Evolutionary conservation across 768 basidiomycete genomes (phyloP), one percentile per base, ranked within the genome.

Genomic region (Hortiboletus campestris): DNA sequence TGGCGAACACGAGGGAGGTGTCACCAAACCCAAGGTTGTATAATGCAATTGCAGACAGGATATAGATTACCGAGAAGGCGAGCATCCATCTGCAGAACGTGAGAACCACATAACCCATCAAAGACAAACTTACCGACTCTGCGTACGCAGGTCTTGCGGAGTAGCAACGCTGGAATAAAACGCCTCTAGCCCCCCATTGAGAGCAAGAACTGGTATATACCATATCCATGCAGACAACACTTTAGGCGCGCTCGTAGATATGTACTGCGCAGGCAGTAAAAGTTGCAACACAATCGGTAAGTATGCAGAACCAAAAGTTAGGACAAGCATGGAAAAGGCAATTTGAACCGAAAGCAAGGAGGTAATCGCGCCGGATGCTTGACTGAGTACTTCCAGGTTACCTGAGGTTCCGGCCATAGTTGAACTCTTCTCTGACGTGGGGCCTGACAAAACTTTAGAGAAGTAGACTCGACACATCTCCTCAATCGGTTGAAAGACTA

Each of bases 401-500:
- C 5, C 20, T 7, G 51, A 19, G 16, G 44, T 53, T 32, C 20
- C 19, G 17, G 41, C 44, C 8, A 47, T 49, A 8, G 49, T 20
- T 6, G 47, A 39, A 19, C 25, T 44, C 28, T 59, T 44, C 45
- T 58, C 56, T 46, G 47, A 51, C 19, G n/a, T 41, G 34, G 59
- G 58, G 10, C 63, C 67, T 53, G 69, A 82, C 57, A 75, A 77
- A 55, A 76, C 79, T 50, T 78, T 86, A 2, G 96, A 94, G 72
- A 97, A 98, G 72, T 87, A 93, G 4, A 98, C 78, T 1, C 95
- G 85, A 2, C 88, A 82, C 1, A 91, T 88, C 72, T 99, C 97
- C 72, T 99, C 97, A 25, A 98, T 83, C 0, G 97, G 97, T 63
- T 98, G 96, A 67, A 98, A 96, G 25, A 95, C 66, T 55, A 98